Percentiles rank a stretch among this genome's conserved stretches.
Evolutionary conservation across 305 asterid genomes (phyloP).

Genomic region (Rubia tinctorum): DNA sequence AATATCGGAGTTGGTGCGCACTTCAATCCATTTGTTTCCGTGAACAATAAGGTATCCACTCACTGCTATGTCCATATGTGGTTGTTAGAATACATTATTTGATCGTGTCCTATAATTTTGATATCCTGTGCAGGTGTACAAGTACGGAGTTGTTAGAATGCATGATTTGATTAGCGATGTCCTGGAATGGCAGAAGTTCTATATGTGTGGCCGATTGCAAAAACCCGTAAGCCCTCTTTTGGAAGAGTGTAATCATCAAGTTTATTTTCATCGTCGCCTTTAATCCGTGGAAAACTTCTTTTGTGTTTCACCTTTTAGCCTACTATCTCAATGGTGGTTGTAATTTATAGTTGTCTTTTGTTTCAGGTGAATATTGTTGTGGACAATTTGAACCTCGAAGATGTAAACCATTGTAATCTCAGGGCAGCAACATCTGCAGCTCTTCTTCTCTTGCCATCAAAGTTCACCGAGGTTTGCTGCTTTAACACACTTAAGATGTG

Average conservation of each 20-base stretch:
- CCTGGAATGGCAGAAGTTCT: constrained; percentile 68
- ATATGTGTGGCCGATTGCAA: constrained; percentile 86
- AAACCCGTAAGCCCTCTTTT: constrained; percentile 60
- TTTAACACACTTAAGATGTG: constrained; percentile 18
- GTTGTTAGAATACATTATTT: neutral
- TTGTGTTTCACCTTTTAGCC: neutral
- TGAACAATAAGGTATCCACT: constrained; percentile 47
- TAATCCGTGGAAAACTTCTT: neutral
- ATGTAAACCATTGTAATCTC: constrained; percentile 58
- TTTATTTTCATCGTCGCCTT: neutral
- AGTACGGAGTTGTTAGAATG: constrained; percentile 79
- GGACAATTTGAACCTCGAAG: constrained; percentile 50
- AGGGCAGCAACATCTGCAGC: constrained; percentile 78
- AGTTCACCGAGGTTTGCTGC: constrained; percentile 59
- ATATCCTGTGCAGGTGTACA: constrained; percentile 49
- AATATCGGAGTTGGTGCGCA: constrained; percentile 77
- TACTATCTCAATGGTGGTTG: neutral
- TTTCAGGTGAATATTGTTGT: constrained; percentile 66
- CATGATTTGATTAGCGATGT: constrained; percentile 70
- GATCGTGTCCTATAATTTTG: constrained; percentile 9
- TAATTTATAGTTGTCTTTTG: neutral
- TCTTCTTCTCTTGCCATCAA: constrained; percentile 80
- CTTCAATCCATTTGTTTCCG: constrained; percentile 75
- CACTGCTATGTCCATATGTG: too few species aligned
- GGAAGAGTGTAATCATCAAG: neutral